Base-by-base conservation (phyloP, 805 yeast genomes). In the baker's yeast (Saccharomyces cerevisiae) region DNA sequence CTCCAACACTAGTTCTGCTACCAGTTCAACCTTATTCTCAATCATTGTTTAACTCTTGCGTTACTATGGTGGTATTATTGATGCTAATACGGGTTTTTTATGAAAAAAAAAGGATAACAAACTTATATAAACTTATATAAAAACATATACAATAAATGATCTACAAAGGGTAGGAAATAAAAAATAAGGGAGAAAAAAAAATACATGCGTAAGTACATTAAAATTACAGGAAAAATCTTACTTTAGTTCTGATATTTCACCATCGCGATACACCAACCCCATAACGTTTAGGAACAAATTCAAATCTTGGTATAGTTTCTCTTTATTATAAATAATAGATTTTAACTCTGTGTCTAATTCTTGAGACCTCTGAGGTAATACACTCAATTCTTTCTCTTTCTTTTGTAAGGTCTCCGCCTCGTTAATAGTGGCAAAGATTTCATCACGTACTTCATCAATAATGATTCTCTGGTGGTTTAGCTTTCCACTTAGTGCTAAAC, bases 241-340 rank as follows among this genome's bases (percentile, higher is more conserved):
- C 59, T 79, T 75, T 56, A 91, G 76, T 73, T 90, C 97, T 46
- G 85, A 81, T 66, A 91, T 91, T 69, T 89, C 97, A 54, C 83
- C 85, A 63, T 89, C 94, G 60, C 88, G 87, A 5, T 97, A 96
- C 56, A 87, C 89, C 59, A 92, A 79, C 6, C 99, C 99, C 95
- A 92, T 90, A 49, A 91, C 97, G 62, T 92, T 94, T 72, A 92
- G 79, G 75, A 90, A 91, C 79, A 92, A 75, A 70, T 92, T 92
- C 79, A 92, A 80, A 67, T 90, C 90, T 59, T 81, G 82, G 66
- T 87, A 78, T 65, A 85, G 79, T 73, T 77, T 82, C 61, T 76
- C 81, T 79, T 58, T 82, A 75, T 65, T 78, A 70, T 55, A 77
- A 21, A 59, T 47, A 4, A 57, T 48, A 2, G 57, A 54, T 3